Conservation (phyloP, 495 filamentous ascomycete genomes). For the Xylaria bambusicola region DNA sequence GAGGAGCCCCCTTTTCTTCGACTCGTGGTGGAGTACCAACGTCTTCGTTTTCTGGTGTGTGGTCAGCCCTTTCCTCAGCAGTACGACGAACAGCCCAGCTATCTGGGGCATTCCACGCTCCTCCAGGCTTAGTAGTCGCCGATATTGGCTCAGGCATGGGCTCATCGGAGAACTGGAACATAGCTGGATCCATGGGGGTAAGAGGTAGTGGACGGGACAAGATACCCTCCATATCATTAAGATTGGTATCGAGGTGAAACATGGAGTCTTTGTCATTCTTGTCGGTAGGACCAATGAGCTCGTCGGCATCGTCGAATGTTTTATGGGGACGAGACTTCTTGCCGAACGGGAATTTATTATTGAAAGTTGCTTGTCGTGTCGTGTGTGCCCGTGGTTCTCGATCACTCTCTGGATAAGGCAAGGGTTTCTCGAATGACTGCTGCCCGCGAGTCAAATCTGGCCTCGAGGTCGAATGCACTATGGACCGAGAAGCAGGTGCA, state of each 20-base stretch:
- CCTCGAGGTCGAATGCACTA: constrained; percentile 48
- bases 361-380: constrained; percentile 58
- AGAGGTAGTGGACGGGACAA: constrained; percentile 63
- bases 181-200: constrained; percentile 61
- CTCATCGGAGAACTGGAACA: constrained; percentile 54
- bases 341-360: constrained; percentile 54
- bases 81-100: constrained; percentile 84
- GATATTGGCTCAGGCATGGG: constrained; percentile 27
- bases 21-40: constrained; percentile 60
- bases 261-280: constrained; percentile 44
- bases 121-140: constrained; percentile 37
- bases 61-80: constrained; percentile 55
- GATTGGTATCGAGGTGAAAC: constrained; percentile 80
- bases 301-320: constrained; percentile 46
- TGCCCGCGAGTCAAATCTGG: constrained; percentile 54
- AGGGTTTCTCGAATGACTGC: constrained; percentile 46
- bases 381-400: constrained; percentile 32
- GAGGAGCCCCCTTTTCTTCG: constrained; percentile 67
- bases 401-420: constrained; percentile 33
- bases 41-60: constrained; percentile 59
- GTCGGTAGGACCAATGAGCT: constrained; percentile 48
- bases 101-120: constrained; percentile 84
- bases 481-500: constrained; percentile 55
- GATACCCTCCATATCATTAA: constrained; percentile 82
- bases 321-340: constrained; percentile 46